A percentile compares a stretch with the other conserved stretches of the same genome.
phyloP scores from a whole-genome alignment of 176 grass and related monocot genomes.

The Microstegium vimineum region DNA sequence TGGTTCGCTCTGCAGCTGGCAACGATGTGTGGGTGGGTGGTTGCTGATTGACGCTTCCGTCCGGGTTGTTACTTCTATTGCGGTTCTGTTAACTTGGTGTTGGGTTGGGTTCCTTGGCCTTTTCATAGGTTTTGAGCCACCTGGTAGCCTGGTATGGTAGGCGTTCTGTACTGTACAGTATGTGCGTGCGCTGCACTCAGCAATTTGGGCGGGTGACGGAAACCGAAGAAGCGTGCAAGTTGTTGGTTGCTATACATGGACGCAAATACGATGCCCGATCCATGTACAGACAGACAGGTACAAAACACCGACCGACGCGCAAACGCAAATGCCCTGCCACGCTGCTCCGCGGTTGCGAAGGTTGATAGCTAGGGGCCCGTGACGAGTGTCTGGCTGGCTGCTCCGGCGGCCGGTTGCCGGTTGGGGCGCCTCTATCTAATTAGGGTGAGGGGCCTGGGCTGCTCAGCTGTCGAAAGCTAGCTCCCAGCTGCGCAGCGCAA shows the following conservation, averaged over 20 bases:
- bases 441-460: constrained; percentile 14
- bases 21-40: not conserved
- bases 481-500: not conserved
- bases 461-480: not conserved
- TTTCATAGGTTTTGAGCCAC: constrained; percentile 13
- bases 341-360: constrained; percentile 1
- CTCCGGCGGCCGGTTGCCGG: not conserved
- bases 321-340: not conserved
- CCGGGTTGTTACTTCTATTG: too few species aligned
- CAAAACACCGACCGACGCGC: not conserved
- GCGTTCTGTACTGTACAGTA: too few species aligned
- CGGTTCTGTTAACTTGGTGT: too few species aligned
- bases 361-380: not conserved
- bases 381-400: not conserved
- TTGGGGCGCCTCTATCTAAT: constrained; percentile 14
- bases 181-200: not conserved
- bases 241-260: not conserved
- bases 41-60: not conserved
- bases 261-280: too few species aligned
- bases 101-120: too few species aligned
- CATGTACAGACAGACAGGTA: not conserved
- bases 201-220: not conserved
- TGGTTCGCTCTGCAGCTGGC: not conserved
- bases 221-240: not conserved
- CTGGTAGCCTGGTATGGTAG: too few species aligned